Conservation (phyloP, 169 alveolate genomes). For the Plasmodium cynomolgi region DNA sequence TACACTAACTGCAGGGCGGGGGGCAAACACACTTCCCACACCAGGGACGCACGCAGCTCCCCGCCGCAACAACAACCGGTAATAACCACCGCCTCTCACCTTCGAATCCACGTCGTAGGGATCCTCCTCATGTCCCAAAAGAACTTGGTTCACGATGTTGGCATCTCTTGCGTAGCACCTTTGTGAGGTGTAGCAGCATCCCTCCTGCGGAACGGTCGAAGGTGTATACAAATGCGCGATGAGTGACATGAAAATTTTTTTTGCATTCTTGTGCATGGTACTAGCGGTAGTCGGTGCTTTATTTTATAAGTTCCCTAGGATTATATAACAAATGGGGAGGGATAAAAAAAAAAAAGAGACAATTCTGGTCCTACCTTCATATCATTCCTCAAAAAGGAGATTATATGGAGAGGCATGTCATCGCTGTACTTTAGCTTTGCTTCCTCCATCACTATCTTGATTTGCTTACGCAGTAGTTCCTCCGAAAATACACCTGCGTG, state of each 20-base stretch:
- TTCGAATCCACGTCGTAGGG: not conserved
- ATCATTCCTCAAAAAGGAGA: constrained; percentile 46
- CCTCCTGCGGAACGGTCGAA: constrained; percentile 26
- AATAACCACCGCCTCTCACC: not conserved
- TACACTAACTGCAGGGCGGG: no score
- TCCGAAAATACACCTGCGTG: constrained; percentile 28
- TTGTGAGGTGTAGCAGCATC: constrained; percentile 33
- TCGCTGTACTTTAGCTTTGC: constrained; percentile 13
- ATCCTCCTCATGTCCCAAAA: not conserved
- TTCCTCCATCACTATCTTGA: constrained; percentile 3
- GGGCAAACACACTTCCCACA: not conserved
- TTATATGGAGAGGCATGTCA: constrained; percentile 7
- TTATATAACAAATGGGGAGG: not conserved
- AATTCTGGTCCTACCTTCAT: not conserved
- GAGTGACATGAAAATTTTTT: not conserved
- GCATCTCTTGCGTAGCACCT: constrained; percentile 7
- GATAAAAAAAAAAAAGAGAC: not conserved
- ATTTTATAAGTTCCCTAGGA: not conserved
- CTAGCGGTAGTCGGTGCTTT: not conserved
- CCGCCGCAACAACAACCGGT: not conserved
- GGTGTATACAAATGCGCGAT: not conserved
- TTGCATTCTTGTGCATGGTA: not conserved
- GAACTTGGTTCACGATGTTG: not conserved
- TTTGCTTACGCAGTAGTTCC: constrained; percentile 10
- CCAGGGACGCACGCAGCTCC: not conserved